Conservation (phyloP, 345 rosid species). For the Eutrema japonicum region DNA sequence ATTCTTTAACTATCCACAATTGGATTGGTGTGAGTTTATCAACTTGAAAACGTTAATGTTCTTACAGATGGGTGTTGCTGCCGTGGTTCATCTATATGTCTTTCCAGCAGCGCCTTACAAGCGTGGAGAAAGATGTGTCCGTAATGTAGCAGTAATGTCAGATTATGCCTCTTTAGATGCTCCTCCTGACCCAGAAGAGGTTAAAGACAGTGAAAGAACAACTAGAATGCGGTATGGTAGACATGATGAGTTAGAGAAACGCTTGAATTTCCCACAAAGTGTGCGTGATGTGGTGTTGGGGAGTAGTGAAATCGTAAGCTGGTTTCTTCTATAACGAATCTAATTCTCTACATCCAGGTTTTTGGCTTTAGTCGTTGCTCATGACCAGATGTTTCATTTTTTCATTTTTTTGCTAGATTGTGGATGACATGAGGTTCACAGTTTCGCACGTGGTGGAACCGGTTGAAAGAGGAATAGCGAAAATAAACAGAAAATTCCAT, state of each 20-base stretch:
- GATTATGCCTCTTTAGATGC: slow-evolving; percentile 91
- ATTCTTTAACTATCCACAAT: neutral
- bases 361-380: neutral
- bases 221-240: slow-evolving; percentile 65
- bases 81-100: slow-evolving; percentile 90
- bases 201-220: slow-evolving; percentile 76
- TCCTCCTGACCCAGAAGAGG: slow-evolving; percentile 94
- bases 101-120: slow-evolving; percentile 94
- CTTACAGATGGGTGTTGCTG: slow-evolving; percentile 94
- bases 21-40: slow-evolving; percentile 1
- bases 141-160: slow-evolving; percentile 91
- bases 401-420: slow-evolving; percentile 56
- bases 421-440: slow-evolving; percentile 97
- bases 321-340: neutral
- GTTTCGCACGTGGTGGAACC: slow-evolving; percentile 98
- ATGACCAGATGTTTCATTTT: slow-evolving; percentile 2
- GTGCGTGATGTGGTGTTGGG: slow-evolving; percentile 96
- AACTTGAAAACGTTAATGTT: slow-evolving; percentile 5
- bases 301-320: slow-evolving; percentile 92
- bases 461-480: slow-evolving; percentile 94
- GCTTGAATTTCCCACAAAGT: slow-evolving; percentile 91
- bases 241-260: slow-evolving; percentile 69
- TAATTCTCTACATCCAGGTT: neutral
- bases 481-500: slow-evolving; percentile 81
- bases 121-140: slow-evolving; percentile 99